phyloP scores from a whole-genome alignment of 805 yeast species.

The Suhomyces prunicola region DNA sequence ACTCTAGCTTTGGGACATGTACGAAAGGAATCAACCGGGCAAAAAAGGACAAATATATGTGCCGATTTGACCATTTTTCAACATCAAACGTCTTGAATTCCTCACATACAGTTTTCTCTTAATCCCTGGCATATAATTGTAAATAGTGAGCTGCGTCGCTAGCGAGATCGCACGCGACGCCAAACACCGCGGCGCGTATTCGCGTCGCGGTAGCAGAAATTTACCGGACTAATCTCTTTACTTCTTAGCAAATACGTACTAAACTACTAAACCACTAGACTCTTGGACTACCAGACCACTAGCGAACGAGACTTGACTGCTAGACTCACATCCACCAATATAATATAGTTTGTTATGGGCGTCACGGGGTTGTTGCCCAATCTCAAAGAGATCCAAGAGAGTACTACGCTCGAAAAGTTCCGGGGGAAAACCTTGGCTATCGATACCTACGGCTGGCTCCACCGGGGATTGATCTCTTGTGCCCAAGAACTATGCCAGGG shows the following conservation, averaged over 20 bases:
- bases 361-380: constrained; percentile 79
- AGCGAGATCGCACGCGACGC: background rate
- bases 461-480: constrained; percentile 78
- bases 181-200: background rate
- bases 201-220: background rate
- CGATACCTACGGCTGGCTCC: constrained; percentile 98
- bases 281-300: background rate
- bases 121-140: background rate
- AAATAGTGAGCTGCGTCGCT: background rate
- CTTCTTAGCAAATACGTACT: background rate
- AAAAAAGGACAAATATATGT: background rate
- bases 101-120: background rate
- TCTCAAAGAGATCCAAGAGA: constrained; percentile 68
- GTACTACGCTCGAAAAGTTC: constrained; percentile 54
- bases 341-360: constrained; percentile 52
- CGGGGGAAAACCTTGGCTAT: constrained; percentile 79
- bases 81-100: background rate
- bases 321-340: background rate
- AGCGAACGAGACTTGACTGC: background rate
- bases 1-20: background rate
- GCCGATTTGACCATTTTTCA: background rate
- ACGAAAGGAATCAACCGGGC: background rate
- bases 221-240: background rate
- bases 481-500: constrained; percentile 76
- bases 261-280: background rate